phyloP scores from a whole-genome alignment of 805 yeast species.

The Candida yuanshanica region DNA sequence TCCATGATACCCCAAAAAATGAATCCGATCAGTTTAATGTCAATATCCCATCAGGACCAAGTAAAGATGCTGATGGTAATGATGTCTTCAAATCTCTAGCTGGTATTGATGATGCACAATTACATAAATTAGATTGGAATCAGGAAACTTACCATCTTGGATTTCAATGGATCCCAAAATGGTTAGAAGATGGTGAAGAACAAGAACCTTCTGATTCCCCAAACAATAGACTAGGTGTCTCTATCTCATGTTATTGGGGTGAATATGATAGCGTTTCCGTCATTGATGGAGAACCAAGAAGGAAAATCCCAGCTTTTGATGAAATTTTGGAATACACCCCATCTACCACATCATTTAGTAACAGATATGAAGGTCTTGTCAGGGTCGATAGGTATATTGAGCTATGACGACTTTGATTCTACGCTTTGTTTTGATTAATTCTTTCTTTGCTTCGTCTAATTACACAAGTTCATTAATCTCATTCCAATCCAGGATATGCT shows the following conservation, averaged over 20 bases:
- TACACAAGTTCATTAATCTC: constrained; percentile 14
- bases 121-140: constrained; percentile 63
- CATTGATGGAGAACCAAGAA: constrained; percentile 31
- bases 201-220: constrained; percentile 26
- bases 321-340: constrained; percentile 71
- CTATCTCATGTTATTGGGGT: constrained; percentile 71
- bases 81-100: constrained; percentile 45
- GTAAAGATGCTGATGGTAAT: constrained; percentile 33
- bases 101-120: constrained; percentile 60
- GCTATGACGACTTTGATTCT: constrained; percentile 22
- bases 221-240: constrained; percentile 43
- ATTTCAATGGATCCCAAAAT: constrained; percentile 71
- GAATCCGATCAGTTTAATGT: constrained; percentile 2
- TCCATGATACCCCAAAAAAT: constrained; percentile 26
- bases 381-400: constrained; percentile 46
- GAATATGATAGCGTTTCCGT: constrained; percentile 49
- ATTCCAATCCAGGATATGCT: constrained; percentile 18
- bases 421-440: background rate
- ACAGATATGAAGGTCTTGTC: constrained; percentile 63
- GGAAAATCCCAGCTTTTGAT: constrained; percentile 62
- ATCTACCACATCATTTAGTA: constrained; percentile 56
- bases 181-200: constrained; percentile 32
- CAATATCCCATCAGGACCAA: constrained; percentile 20
- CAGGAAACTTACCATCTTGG: constrained; percentile 50
- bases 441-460: background rate